Conservation (phyloP, 164 flowering plant genomes). For the Vitis rupestris region DNA sequence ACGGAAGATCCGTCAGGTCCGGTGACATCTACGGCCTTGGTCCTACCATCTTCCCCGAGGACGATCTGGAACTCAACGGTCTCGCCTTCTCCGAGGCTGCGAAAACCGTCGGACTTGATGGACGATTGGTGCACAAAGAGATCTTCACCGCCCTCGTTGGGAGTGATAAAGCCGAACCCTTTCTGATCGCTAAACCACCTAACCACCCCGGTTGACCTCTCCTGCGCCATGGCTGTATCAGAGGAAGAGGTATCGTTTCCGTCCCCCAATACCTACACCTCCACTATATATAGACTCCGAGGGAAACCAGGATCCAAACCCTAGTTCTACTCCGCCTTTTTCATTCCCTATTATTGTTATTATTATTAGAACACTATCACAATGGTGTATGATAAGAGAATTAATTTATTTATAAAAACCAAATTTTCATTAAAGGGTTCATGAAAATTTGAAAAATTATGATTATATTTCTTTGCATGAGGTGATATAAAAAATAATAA, state of each 20-base stretch:
- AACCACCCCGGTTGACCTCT: constrained; percentile 20
- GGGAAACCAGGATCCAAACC: not conserved
- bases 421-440: too few species aligned
- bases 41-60: constrained; percentile 36
- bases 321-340: too few species aligned
- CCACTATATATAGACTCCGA: not conserved
- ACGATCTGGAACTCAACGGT: constrained; percentile 54
- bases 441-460: too few species aligned
- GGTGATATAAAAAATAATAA: too few species aligned
- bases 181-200: constrained; percentile 50
- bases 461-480: too few species aligned
- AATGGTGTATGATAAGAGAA: too few species aligned
- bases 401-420: too few species aligned
- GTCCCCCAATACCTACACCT: too few species aligned
- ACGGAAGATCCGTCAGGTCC: constrained; percentile 40
- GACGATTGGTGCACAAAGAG: constrained; percentile 76
- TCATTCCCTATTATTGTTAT: too few species aligned
- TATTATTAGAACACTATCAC: too few species aligned
- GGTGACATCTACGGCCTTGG: constrained; percentile 71
- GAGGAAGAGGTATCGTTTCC: too few species aligned
- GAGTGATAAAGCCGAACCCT: constrained; percentile 75
- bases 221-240: constrained; percentile 28
- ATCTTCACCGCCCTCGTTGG: constrained; percentile 59
- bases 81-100: constrained; percentile 50
- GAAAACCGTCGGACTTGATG: constrained; percentile 59